Evolutionary conservation across 306 rosid genomes (phyloP), one percentile per base, ranked within the genome.

Genomic region (Betula pendula): DNA sequence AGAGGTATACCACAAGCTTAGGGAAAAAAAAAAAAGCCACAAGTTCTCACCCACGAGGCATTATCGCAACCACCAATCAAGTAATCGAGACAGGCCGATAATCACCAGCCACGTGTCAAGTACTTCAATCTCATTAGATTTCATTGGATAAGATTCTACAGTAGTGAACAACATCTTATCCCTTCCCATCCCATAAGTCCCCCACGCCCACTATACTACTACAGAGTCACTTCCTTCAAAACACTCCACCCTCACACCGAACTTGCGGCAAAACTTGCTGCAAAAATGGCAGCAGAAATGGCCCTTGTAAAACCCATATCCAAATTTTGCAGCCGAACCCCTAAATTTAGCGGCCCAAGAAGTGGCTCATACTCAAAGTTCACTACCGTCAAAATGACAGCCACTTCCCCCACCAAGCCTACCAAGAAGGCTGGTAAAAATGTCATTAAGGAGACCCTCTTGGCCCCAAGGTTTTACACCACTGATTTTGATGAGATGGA

Each of bases 401-500:
- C 93, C 3, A 62, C 91, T 25, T 12, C 92, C 19, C 12, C 89
- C 71, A 56, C 89, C 14, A 88, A 82, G 76, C 72, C 90, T 20
- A 70, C 83, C 77, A 93, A 91, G 87, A 90, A 90, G 67, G 84
- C 59, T 0, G 71, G 79, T 40, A 85, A 87, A 77, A 84, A 85
- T 14, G 82, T 75, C 13, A 89, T 94, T 40, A 88, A 95, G 75
- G 99, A 95, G 86, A 88, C 97, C 77, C 99, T 95, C 69, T 77
- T 95, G 86, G 81, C 97, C 0, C 99, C 99, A 14, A 81, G 99
- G 89, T 95, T 95, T 70, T 95, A 95, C 89, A 95, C 99, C 66
- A 92, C 99, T 11, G 99, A 95, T 49, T 95, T 95, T 49, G 97
- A 95, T 63, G 99, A 95, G 71, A 95, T 95, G 99, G 97, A 95